Evolutionary conservation across 2,329 filamentous ascomycete genomes (phyloP), one percentile per base, ranked within the genome.

Genomic region (Fusarium chlamydosporum): DNA sequence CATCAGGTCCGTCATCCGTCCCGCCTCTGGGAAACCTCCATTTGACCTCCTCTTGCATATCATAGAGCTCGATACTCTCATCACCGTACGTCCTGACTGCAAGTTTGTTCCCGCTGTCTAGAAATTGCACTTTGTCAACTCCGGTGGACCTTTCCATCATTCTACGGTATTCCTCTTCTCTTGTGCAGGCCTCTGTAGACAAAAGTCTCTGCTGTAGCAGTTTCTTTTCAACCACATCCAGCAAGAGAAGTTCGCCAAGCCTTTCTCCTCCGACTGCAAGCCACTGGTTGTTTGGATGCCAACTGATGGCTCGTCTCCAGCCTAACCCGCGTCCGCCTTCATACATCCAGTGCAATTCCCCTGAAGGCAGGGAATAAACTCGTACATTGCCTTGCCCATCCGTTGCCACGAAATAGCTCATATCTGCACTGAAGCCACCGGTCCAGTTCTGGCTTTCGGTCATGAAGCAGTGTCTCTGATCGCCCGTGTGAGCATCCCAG

Each of bases 21-120:
- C 65, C 65, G 3, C 65, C 65, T 46, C 65, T 50, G 4, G 50
- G 29, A 45, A 68, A 56, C 13, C 65, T 51, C 65, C 65, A 69
- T 16, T 68, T 68, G 2, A 53, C 42, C 3, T 66, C 26, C 7
- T 31, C 12, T 5, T 15, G 20, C 10, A 66, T 27, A 18, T 69
- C 65, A 15, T 61, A 68, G 4, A 66, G 34, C 15, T 69, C 65
- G 23, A 50, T 41, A n/a, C 65, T 61, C 12, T 45, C 42, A 13
- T 68, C 65, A 6, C 65, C 65, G 8, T 34, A 47, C 5, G 45
- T 20, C 34, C 55, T 61, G 27, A 31, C 34, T 3, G 12, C 55
- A 12, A 68, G 40, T 35, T 66, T 68, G 11, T 61, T 61, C 1
- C 65, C 65, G 12, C 42, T 26, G n/a, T 68, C 55, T 4, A 56